phyloP scores from a whole-genome alignment of 129 eudicot genomes.

The Silybum marianum region DNA sequence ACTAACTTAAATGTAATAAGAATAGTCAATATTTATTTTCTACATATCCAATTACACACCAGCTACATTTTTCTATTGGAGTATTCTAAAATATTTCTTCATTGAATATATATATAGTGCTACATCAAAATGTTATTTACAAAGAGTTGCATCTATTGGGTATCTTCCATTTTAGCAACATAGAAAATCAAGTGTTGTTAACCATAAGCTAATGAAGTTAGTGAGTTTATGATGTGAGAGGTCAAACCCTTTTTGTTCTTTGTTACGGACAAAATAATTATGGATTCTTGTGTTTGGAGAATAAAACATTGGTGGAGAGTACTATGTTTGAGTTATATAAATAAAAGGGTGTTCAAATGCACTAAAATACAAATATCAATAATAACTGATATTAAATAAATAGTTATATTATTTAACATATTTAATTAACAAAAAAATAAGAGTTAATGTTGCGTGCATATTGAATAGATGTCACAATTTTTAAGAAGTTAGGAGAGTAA shows the following conservation, averaged over 20 bases:
- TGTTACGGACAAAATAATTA: not conserved
- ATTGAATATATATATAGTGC: not conserved
- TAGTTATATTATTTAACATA: no score
- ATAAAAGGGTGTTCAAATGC: not conserved
- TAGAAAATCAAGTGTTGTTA: conserved; percentile 2
- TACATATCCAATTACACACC: not conserved
- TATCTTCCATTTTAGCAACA: not conserved
- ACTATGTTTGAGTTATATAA: not conserved
- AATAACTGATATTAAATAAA: no score
- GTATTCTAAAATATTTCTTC: not conserved
- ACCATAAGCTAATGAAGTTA: not conserved
- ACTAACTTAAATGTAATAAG: no score
- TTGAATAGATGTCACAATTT: no score
- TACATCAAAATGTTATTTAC: not conserved
- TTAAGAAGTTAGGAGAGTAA: no score
- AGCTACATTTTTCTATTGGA: not conserved
- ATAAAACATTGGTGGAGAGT: not conserved
- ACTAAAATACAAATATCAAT: no score
- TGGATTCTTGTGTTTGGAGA: no score
- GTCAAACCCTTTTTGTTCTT: not conserved
- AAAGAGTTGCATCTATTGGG: not conserved
- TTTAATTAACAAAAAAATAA: no score
- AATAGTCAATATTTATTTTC: not conserved
- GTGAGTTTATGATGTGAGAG: conserved; percentile 6
- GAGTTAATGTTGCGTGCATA: no score